These are phyloP conservation scores for Tolypocladium amazonense DNA, from an alignment of 2,329 filamentous ascomycete genomes.

Conservation along the genomic window DNA sequence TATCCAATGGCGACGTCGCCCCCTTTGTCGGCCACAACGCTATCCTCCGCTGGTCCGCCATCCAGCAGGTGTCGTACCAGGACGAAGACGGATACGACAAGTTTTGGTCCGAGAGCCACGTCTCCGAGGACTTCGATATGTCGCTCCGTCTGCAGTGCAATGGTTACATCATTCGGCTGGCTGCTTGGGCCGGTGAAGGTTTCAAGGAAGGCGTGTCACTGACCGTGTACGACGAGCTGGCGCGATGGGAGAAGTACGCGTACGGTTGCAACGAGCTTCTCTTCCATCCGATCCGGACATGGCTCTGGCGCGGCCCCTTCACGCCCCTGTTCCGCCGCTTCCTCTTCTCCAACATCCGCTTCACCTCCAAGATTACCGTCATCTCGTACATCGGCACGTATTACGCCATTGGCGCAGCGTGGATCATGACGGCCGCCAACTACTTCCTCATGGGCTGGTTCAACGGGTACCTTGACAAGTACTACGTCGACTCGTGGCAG, in stretches of 20 bases:
- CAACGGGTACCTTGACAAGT: slow-evolving; percentile 69
- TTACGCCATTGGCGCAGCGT: slow-evolving; percentile 67
- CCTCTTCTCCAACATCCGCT: slow-evolving; percentile 60
- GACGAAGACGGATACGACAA: slow-evolving; percentile 66
- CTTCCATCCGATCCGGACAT: slow-evolving; percentile 67
- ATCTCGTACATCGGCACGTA: slow-evolving; percentile 72
- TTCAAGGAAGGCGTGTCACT: slow-evolving; percentile 78
- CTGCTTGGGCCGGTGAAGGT: slow-evolving; percentile 62
- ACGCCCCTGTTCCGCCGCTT: slow-evolving; percentile 70
- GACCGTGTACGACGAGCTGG: slow-evolving; percentile 75
- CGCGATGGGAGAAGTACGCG: slow-evolving; percentile 80
- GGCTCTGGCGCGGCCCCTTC: slow-evolving; percentile 64
- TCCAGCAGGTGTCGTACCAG: slow-evolving; percentile 61
- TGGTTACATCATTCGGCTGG: slow-evolving; percentile 64
- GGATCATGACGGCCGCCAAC: slow-evolving; percentile 62
- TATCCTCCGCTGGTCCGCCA: slow-evolving; percentile 62
- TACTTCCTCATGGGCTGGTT: slow-evolving; percentile 71
- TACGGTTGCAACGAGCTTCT: slow-evolving; percentile 76
- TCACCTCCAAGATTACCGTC: slow-evolving; percentile 67
- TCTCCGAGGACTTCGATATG: slow-evolving; percentile 78
- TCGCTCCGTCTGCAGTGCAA: slow-evolving; percentile 62
- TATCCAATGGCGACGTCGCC: slow-evolving; percentile 65
- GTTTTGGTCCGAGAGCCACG: slow-evolving; percentile 72
- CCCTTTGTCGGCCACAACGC: slow-evolving; percentile 78
- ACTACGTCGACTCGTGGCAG: slow-evolving; percentile 69